A percentile compares a stretch with the other conserved stretches of the same genome.
Conservation (phyloP, 495 filamentous ascomycete species). For the Parathielavia appendiculata region DNA sequence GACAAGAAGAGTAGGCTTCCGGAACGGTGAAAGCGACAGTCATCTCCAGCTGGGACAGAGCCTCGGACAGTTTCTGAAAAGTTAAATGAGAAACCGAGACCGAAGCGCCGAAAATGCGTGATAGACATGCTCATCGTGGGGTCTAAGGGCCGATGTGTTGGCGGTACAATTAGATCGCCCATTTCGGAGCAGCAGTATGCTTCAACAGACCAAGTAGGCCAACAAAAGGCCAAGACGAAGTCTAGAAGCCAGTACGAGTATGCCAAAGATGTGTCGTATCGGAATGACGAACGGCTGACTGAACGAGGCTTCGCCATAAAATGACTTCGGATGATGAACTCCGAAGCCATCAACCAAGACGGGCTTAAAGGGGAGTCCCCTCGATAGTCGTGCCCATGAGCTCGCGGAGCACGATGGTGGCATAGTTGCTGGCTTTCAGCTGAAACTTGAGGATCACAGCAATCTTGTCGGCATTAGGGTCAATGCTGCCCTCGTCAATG, state of each 20-base stretch:
- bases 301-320: background rate
- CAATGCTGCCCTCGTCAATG: constrained; percentile 14
- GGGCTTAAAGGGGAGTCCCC: background rate
- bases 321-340: background rate
- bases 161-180: background rate
- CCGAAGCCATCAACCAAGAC: background rate
- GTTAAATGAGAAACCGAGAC: background rate
- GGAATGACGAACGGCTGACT: background rate
- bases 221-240: background rate
- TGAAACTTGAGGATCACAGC: constrained; percentile 83
- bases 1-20: background rate
- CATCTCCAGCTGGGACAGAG: background rate
- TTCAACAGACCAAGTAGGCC: background rate
- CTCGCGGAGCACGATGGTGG: constrained; percentile 89
- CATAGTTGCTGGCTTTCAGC: constrained; percentile 81
- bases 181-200: background rate
- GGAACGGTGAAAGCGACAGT: constrained; percentile 5
- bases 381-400: constrained; percentile 44
- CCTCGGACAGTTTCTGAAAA: background rate
- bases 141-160: background rate
- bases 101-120: background rate
- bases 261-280: background rate
- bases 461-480: constrained; percentile 51
- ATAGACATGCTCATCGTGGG: background rate
- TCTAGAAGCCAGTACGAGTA: background rate